These are phyloP conservation scores for Colletotrichum viniferum DNA, from an alignment of 2,329 filamentous ascomycete species.

Conservation along the genomic window DNA sequence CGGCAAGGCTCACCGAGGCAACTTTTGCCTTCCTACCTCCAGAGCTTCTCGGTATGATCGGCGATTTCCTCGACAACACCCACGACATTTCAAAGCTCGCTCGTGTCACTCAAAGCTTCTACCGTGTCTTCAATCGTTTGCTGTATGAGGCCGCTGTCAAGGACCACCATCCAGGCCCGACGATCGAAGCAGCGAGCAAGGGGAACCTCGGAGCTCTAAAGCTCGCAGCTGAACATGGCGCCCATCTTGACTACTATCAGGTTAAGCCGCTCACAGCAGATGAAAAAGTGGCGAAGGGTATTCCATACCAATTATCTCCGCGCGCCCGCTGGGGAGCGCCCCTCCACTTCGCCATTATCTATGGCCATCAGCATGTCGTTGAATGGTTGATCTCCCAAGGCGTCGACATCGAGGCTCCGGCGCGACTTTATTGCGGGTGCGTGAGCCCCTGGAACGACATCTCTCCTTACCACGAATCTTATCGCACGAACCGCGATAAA, in stretches of 20 bases:
- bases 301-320: accelerated
- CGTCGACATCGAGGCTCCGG: background rate
- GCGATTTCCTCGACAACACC: accelerated
- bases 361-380: background rate
- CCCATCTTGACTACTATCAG: background rate
- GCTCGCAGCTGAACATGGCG: background rate
- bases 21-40: background rate
- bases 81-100: background rate
- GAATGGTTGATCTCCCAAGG: background rate
- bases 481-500: no score
- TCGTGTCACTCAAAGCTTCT: background rate
- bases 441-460: background rate
- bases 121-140: background rate
- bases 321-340: background rate
- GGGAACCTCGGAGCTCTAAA: background rate
- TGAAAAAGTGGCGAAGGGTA: accelerated
- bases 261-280: background rate
- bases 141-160: background rate
- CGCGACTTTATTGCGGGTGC: background rate
- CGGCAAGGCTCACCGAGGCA: background rate
- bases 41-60: background rate
- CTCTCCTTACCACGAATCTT: no score
- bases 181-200: background rate
- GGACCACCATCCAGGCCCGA: background rate
- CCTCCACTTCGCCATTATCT: background rate